These are phyloP conservation scores for Vaccinium corymbosum DNA, from an alignment of 148 eudicot genomes.

Conservation along the genomic window DNA sequence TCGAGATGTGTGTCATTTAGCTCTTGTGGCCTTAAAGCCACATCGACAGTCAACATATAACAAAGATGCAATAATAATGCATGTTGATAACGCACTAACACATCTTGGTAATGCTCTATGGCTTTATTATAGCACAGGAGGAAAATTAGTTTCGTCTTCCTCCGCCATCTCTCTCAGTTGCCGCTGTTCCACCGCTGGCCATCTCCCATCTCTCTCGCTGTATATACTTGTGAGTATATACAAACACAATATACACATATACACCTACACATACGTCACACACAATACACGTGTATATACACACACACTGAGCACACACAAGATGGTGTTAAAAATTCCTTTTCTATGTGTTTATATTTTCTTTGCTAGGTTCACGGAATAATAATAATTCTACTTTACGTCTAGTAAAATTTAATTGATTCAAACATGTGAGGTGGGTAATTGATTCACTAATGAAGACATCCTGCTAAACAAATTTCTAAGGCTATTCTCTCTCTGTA, in stretches of 20 bases:
- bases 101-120: too few relatives aligned
- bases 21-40: background rate
- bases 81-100: background rate
- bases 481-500: constrained; percentile 69
- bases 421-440: background rate
- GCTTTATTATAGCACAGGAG: too few relatives aligned
- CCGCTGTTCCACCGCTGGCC: too few relatives aligned
- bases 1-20: background rate
- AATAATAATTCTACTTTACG: background rate
- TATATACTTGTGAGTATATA: too few relatives aligned
- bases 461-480: constrained; percentile 47
- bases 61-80: background rate
- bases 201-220: too few relatives aligned
- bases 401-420: background rate
- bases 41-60: too few relatives aligned
- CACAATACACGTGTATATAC: background rate
- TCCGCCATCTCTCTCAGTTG: too few relatives aligned
- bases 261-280: background rate
- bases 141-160: too few relatives aligned
- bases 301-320: background rate
- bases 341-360: background rate
- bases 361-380: background rate
- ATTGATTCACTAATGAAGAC: constrained; percentile 43
- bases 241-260: background rate
- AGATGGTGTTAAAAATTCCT: background rate